phyloP scores from a whole-genome alignment of 768 basidiomycete species.

The Flagelloscypha sp. region DNA sequence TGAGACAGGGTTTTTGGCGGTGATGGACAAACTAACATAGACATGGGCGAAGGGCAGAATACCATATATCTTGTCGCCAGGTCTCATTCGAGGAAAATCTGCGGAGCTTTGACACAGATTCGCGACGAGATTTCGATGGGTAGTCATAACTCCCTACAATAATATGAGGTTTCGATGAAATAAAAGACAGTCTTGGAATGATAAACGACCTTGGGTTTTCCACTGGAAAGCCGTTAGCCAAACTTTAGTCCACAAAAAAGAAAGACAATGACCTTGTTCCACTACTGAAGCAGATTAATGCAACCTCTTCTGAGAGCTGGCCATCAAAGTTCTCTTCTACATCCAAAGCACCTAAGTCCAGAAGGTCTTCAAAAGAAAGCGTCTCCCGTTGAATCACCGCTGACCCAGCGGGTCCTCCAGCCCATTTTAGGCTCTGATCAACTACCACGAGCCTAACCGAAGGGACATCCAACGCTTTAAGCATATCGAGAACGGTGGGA shows the following conservation, averaged over 20 bases:
- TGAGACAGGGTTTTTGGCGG: background rate
- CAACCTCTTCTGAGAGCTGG: conserved; percentile 13
- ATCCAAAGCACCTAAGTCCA: conserved; percentile 9
- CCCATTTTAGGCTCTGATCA: conserved; percentile 10
- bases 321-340: conserved; percentile 18
- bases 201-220: too few relatives aligned
- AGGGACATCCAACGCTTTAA: conserved; percentile 30
- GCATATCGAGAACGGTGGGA: conserved; percentile 28
- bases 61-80: conserved; percentile 17
- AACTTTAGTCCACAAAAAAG: too few relatives aligned
- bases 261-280: too few relatives aligned
- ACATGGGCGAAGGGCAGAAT: conserved; percentile 42
- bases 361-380: conserved; percentile 11
- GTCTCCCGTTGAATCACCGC: conserved; percentile 2
- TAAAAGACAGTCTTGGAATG: too few relatives aligned
- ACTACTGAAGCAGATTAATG: conserved; percentile 19
- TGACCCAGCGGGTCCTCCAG: conserved; percentile 5
- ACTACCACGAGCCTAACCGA: conserved; percentile 19
- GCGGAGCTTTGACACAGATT: too few relatives aligned
- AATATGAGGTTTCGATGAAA: too few relatives aligned
- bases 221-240: too few relatives aligned
- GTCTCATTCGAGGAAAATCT: conserved; percentile 23
- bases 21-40: conserved; percentile 19
- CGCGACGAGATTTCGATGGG: too few relatives aligned
- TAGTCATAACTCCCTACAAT: too few relatives aligned